phyloP scores from a whole-genome alignment of 1,284 basidiomycete species.

The Wallemia hederae region DNA sequence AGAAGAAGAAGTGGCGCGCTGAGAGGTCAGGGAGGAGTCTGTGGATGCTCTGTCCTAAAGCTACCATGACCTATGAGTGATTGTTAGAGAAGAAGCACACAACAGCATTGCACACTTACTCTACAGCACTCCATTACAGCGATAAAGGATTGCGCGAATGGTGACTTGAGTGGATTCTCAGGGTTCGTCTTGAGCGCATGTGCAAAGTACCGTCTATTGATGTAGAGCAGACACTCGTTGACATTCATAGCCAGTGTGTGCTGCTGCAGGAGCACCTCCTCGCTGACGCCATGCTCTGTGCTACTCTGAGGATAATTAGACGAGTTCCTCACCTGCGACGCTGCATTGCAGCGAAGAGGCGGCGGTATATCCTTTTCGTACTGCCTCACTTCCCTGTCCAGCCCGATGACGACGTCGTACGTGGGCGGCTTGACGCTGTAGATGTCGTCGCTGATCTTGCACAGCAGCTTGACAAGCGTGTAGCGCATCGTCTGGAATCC shows the following conservation, averaged over 20 bases:
- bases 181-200: conserved; percentile 21
- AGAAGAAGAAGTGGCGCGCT: conserved; percentile 12
- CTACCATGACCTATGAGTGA: neutral
- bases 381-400: neutral
- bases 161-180: conserved; percentile 20
- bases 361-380: neutral
- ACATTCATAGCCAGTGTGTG: conserved; percentile 9
- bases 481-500: conserved; percentile 8
- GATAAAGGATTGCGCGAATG: conserved; percentile 22
- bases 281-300: neutral
- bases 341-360: neutral
- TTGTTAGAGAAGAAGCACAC: too few species aligned
- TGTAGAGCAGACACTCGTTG: conserved; percentile 18
- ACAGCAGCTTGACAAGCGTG: conserved; percentile 2
- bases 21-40: conserved; percentile 8
- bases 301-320: neutral
- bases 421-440: neutral
- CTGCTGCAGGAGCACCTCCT: neutral
- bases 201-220: conserved; percentile 25
- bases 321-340: neutral
- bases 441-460: conserved; percentile 2
- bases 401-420: neutral
- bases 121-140: conserved; percentile 20
- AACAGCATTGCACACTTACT: neutral
- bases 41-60: conserved; percentile 5